Base-by-base conservation (phyloP, 2,329 filamentous ascomycete genomes). In the Metarhizium robertsii region DNA sequence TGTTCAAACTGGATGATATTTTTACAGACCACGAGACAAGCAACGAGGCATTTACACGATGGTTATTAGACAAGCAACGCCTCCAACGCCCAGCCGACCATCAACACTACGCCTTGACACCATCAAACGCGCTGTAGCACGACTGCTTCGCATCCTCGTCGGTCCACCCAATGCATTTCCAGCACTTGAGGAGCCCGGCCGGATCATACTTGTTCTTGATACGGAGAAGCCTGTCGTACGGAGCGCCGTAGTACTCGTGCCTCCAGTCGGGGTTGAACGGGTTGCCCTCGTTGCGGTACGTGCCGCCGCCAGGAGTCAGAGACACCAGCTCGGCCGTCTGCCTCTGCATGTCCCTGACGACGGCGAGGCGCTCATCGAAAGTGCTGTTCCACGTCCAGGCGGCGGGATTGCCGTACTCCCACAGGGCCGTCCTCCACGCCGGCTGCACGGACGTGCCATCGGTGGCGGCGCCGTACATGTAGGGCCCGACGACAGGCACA, bases 161-260 rank as follows among this genome's bases (percentile, higher is more conserved):
- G 52, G 55, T 53, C 53, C 58, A 57, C 8, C 43, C 43, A n/a
- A 46, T 46, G 18, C 43, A 46, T n/a, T 46, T 46, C 43, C 43
- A 25, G 11, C 43, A 46, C 43, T n/a, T 7, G n/a, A 46, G 43
- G 14, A 46, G 0, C 7, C 11, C 10, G n/a, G 16, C n/a, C n/a
- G 43, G 43, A 29, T 46, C 43, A 13, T 25, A 25, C 43, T 25
- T 46, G 5, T 25, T 46, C 71, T 82, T 82, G 45, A 81, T 67
- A 2, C 45, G 46, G 20, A 70, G 51, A 25, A 78, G 60, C 2
- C 55, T 57, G 1, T 62, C 58, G 55, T 78, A 78, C 30, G 49
- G 18, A 11, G 34, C 29, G 6, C 60, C 60, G 52, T 58, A 61
- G 50, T 66, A 69, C 2, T 61, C 58, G 34, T 60, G 47, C 4